A percentile compares a stretch with the other conserved stretches of the same genome.
These are phyloP conservation scores for Xerocomus nothofagi DNA, from an alignment of 1,284 basidiomycete species.

Conservation along the genomic window DNA sequence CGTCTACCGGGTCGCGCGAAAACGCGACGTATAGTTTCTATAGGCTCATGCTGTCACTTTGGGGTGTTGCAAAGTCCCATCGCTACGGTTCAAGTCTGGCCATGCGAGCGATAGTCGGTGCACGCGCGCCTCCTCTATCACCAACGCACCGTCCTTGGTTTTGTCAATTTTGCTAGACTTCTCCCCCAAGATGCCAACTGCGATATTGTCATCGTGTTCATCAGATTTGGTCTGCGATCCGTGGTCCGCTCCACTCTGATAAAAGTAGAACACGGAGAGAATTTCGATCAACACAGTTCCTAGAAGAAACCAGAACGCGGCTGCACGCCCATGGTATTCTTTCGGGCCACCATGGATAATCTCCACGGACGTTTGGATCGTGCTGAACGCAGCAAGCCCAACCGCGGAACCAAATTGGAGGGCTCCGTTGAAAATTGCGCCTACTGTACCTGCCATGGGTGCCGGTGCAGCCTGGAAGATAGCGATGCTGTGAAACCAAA, in stretches of 20 bases:
- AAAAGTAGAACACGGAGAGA: conserved; percentile 41
- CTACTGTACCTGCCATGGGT: conserved; percentile 51
- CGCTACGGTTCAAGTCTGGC: not conserved
- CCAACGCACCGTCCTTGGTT: not conserved
- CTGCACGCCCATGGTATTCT: conserved; percentile 43
- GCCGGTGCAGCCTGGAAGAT: conserved; percentile 49
- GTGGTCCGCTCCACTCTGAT: conserved; percentile 19
- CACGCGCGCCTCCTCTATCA: not conserved
- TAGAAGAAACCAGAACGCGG: conserved; percentile 52
- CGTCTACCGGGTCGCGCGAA: not conserved
- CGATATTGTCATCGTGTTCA: not conserved
- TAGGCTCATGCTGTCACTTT: not conserved
- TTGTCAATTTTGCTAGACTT: not conserved
- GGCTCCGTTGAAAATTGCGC: conserved; percentile 55
- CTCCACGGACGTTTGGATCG: conserved; percentile 50
- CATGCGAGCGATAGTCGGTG: not conserved
- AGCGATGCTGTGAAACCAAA: conserved; percentile 42
- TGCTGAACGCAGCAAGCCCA: conserved; percentile 45
- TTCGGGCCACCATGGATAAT: conserved; percentile 29
- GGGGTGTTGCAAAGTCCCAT: not conserved
- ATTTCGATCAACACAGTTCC: conserved; percentile 39
- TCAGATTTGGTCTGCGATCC: not conserved
- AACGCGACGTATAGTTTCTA: not conserved
- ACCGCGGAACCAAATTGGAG: conserved; percentile 54
- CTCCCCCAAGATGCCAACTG: not conserved